Conservation (phyloP, 1,284 basidiomycete species). For the Ceratorhiza oryzae-sativae region DNA sequence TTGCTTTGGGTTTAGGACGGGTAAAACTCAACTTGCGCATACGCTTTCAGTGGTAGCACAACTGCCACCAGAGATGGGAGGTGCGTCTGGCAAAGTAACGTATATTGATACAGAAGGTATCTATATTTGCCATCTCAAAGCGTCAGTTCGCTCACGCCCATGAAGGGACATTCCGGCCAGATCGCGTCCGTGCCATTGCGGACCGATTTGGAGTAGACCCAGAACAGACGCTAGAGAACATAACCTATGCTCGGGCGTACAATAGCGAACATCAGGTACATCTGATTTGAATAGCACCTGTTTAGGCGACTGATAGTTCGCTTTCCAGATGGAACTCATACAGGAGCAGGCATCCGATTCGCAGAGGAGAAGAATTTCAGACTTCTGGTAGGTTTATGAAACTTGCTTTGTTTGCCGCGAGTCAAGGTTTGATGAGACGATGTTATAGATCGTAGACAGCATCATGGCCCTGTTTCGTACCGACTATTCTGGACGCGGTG, state of each 20-base stretch:
- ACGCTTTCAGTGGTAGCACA: conserved; percentile 91
- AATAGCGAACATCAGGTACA: conserved; percentile 86
- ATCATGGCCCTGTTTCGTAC: conserved; percentile 96
- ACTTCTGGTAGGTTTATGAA: conserved; percentile 60
- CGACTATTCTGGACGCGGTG: conserved; percentile 90
- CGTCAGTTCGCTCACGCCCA: not conserved
- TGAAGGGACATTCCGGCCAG: conserved; percentile 88
- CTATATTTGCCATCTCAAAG: not conserved
- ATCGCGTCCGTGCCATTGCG: conserved; percentile 86
- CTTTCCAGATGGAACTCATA: conserved; percentile 78
- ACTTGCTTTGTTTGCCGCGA: not conserved
- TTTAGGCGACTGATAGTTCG: no score
- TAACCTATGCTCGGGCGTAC: conserved; percentile 83
- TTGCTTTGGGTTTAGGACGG: conserved; percentile 61
- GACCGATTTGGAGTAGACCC: conserved; percentile 90
- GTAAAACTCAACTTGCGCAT: conserved; percentile 91
- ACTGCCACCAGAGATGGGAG: conserved; percentile 86
- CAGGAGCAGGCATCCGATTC: conserved; percentile 82
- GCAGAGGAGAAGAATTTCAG: conserved; percentile 83
- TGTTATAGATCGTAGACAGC: conserved; percentile 81
- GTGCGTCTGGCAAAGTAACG: conserved; percentile 89
- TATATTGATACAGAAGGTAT: conserved; percentile 91
- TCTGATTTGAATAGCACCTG: no score
- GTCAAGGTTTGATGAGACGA: not conserved
- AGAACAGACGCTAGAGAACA: conserved; percentile 85